Conservation (phyloP, 1,139 yeast species). For the Pichia sp. region DNA sequence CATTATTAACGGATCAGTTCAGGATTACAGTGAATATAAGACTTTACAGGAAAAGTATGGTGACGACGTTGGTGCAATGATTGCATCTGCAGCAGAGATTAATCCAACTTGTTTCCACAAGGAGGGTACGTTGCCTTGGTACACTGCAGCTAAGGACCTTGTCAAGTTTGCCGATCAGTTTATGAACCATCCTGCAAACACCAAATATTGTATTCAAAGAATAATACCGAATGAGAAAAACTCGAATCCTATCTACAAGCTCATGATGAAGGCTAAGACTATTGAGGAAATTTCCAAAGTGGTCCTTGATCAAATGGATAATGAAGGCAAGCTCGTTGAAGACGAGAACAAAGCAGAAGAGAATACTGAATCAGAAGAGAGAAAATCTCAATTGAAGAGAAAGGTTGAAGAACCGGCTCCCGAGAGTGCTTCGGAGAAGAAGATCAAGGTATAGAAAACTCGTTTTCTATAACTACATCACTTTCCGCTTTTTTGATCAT, state of each 20-base stretch:
- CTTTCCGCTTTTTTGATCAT: no score
- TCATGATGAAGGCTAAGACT: conserved; percentile 50
- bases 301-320: conserved; percentile 28
- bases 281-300: conserved; percentile 41
- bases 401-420: not conserved
- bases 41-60: conserved; percentile 47
- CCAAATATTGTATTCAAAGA: conserved; percentile 73
- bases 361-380: not conserved
- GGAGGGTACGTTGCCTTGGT: conserved; percentile 47
- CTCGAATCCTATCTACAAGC: conserved; percentile 43
- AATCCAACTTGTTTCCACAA: conserved; percentile 71
- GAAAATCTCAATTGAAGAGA: conserved; percentile 2
- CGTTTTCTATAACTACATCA: no score
- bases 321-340: conserved; percentile 24
- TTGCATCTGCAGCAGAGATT: conserved; percentile 83
- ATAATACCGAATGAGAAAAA: conserved; percentile 70
- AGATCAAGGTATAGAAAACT: no score
- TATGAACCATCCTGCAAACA: conserved; percentile 60
- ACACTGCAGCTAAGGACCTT: conserved; percentile 47
- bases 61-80: conserved; percentile 75
- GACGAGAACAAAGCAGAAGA: no score
- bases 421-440: conserved; percentile 3
- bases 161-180: conserved; percentile 44
- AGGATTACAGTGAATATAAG: conserved; percentile 46
- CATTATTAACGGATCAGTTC: conserved; percentile 74